Conservation (phyloP, 2,329 filamentous ascomycete species). For the Pseudogymnoascus sp. region DNA sequence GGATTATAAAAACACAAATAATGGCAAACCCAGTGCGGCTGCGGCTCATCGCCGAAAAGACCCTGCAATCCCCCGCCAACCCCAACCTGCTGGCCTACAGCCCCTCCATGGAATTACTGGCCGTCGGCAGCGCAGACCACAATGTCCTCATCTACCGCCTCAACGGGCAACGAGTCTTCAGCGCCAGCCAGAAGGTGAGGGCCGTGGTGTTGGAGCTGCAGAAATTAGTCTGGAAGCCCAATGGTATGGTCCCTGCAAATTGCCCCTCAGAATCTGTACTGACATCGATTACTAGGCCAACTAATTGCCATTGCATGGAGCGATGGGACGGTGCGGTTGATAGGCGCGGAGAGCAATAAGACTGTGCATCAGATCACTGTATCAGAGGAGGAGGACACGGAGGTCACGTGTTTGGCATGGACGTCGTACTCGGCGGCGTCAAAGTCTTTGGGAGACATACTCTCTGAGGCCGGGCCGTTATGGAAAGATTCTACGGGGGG, state of each 20-base stretch:
- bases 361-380: slow-evolving; percentile 61
- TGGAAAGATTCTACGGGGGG: background rate
- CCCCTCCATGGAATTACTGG: slow-evolving; percentile 77
- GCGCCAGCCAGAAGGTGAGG: slow-evolving; percentile 32
- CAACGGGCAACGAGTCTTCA: slow-evolving; percentile 64
- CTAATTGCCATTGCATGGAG: slow-evolving; percentile 78
- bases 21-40: slow-evolving; percentile 29
- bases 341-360: slow-evolving; percentile 75
- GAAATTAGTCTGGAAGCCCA: slow-evolving; percentile 31
- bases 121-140: slow-evolving; percentile 60
- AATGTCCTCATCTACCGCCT: slow-evolving; percentile 71
- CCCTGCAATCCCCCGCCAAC: slow-evolving; percentile 48
- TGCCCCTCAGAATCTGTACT: background rate
- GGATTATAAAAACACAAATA: background rate
- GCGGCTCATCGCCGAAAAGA: slow-evolving; percentile 48
- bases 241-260: slow-evolving; percentile 21
- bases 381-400: slow-evolving; percentile 20
- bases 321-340: slow-evolving; percentile 68
- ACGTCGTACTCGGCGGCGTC: slow-evolving; percentile 23
- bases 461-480: slow-evolving; percentile 12
- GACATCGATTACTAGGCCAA: slow-evolving; percentile 44
- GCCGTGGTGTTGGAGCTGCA: slow-evolving; percentile 31
- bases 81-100: slow-evolving; percentile 63
- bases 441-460: slow-evolving; percentile 6
- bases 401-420: slow-evolving; percentile 39